Evolutionary conservation across 108 stramenopile genomes (phyloP).

Genomic region (Skeletonema menzelii): DNA sequence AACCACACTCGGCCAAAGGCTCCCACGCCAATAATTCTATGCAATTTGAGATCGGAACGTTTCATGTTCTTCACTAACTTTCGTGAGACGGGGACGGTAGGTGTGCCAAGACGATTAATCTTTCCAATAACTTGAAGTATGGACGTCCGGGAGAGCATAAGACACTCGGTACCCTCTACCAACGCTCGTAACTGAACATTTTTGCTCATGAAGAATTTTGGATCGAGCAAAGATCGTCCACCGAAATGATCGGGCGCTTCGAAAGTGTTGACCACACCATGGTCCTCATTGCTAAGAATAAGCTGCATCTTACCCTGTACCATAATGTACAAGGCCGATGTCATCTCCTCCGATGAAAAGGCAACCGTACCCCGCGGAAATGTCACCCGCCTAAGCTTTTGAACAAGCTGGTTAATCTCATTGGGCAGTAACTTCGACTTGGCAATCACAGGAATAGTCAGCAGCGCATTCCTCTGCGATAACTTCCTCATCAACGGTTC

Average conservation of each 20-base stretch:
- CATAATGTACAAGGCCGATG: conserved; percentile 36
- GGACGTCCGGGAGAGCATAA: conserved; percentile 33
- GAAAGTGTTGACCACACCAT: conserved; percentile 30
- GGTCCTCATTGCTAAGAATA: conserved; percentile 26
- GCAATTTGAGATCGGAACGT: conserved; percentile 45
- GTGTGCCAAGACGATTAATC: conserved; percentile 30
- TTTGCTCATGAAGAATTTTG: conserved; percentile 25
- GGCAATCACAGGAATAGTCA: conserved; percentile 44
- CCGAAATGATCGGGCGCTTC: conserved; percentile 34
- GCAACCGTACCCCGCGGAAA: conserved; percentile 30
- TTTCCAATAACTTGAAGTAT: conserved; percentile 40
- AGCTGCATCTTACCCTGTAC: conserved; percentile 34
- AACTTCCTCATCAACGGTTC: conserved; percentile 37
- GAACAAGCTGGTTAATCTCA: conserved; percentile 42
- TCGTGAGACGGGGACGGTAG: conserved; percentile 27
- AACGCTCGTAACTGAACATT: conserved; percentile 32
- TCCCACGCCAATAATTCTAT: conserved; percentile 82
- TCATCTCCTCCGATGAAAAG: conserved; percentile 27
- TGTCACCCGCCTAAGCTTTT: conserved; percentile 23
- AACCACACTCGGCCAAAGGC: conserved; percentile 93
- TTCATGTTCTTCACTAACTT: conserved; percentile 41
- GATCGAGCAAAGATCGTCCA: conserved; percentile 26
- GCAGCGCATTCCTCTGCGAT: conserved; percentile 29
- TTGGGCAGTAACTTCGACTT: conserved; percentile 34
- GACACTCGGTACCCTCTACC: conserved; percentile 18